These are phyloP conservation scores for Oenanthe javanica DNA, from an alignment of 140 eudicot genomes.

Conservation along the genomic window DNA sequence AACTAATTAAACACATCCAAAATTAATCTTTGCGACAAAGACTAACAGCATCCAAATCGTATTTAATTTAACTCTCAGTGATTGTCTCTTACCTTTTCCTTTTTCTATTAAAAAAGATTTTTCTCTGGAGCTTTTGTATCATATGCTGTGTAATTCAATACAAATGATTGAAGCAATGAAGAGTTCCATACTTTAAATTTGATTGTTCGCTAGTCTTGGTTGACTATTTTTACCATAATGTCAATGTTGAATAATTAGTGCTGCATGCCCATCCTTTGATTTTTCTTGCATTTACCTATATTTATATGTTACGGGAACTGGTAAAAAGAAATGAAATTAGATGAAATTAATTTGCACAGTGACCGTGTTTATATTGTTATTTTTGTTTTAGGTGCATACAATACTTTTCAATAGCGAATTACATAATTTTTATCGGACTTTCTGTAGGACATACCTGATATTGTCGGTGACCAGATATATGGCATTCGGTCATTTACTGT, in stretches of 20 bases:
- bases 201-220: background rate
- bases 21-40: background rate
- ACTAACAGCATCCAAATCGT: background rate
- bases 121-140: background rate
- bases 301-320: background rate
- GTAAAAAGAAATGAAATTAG: background rate
- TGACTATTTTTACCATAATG: conserved; percentile 4
- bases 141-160: background rate
- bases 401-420: background rate
- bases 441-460: conserved; percentile 91
- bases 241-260: background rate
- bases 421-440: background rate
- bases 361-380: background rate
- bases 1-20: background rate
- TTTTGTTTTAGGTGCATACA: background rate
- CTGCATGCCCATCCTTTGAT: background rate
- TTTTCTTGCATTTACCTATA: background rate
- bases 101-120: background rate
- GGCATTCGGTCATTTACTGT: conserved; percentile 93
- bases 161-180: background rate
- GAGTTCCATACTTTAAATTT: background rate
- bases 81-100: background rate
- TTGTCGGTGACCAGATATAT: conserved; percentile 84
- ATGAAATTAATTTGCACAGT: background rate
- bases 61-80: background rate